A percentile compares a stretch with the other conserved stretches of the same genome.
Conservation (phyloP, 2,329 filamentous ascomycete species). For the Claviceps paspali region DNA sequence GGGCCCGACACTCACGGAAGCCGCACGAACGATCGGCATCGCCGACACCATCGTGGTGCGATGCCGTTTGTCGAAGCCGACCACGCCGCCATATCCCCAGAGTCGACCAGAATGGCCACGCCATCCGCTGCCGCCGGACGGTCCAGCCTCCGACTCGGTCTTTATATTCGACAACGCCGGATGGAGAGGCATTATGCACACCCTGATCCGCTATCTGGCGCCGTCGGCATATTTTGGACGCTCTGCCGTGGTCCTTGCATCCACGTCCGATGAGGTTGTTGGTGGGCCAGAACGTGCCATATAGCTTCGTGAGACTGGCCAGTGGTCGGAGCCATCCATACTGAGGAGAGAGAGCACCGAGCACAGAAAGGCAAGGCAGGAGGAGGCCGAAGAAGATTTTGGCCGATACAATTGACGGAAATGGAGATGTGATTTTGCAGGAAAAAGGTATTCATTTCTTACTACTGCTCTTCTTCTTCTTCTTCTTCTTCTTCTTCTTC, state of each 20-base stretch:
- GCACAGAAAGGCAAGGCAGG: too few species aligned
- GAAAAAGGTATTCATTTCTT: too few species aligned
- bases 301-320: constrained; percentile 71
- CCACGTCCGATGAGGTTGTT: constrained; percentile 57
- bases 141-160: constrained; percentile 31
- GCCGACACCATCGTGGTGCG: constrained; percentile 67
- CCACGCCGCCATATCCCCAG: constrained; percentile 32
- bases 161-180: constrained; percentile 69
- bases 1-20: constrained; percentile 52
- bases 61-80: constrained; percentile 24
- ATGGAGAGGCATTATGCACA: constrained; percentile 75
- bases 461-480: too few species aligned
- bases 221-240: constrained; percentile 67
- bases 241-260: constrained; percentile 61
- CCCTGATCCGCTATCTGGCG: constrained; percentile 65
- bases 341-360: background rate
- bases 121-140: constrained; percentile 13
- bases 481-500: too few species aligned
- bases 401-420: too few species aligned
- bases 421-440: too few species aligned
- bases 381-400: too few species aligned
- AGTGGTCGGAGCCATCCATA: constrained; percentile 27
- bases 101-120: constrained; percentile 15
- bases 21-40: constrained; percentile 62
- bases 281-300: constrained; percentile 75